These are phyloP conservation scores for Yamadazyma sp. DNA, from an alignment of 805 yeast genomes.

Conservation along the genomic window DNA sequence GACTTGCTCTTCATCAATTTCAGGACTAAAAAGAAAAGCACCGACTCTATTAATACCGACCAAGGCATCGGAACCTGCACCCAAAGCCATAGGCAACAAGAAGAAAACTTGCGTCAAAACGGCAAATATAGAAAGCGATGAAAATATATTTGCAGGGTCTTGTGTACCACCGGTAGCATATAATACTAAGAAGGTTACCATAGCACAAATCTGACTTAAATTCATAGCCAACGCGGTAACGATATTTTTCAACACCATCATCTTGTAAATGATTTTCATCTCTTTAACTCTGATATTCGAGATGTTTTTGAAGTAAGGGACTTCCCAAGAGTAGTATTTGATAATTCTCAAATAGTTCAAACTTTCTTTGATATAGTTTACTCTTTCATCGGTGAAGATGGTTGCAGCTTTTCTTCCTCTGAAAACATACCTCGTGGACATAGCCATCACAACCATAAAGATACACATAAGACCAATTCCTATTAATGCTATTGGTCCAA, in stretches of 20 bases:
- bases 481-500: slow-evolving; percentile 65
- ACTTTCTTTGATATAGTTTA: slow-evolving; percentile 72
- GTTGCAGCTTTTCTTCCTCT: slow-evolving; percentile 55
- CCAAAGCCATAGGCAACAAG: slow-evolving; percentile 67
- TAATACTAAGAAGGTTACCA: slow-evolving; percentile 47
- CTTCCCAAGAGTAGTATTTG: slow-evolving; percentile 91
- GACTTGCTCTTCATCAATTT: slow-evolving; percentile 27
- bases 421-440: slow-evolving; percentile 52
- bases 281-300: slow-evolving; percentile 58
- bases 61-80: slow-evolving; percentile 65
- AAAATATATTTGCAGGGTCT: slow-evolving; percentile 64
- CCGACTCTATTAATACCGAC: slow-evolving; percentile 61
- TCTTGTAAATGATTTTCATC: slow-evolving; percentile 54
- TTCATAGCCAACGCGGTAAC: slow-evolving; percentile 62
- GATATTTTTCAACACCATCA: slow-evolving; percentile 65
- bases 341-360: slow-evolving; percentile 75
- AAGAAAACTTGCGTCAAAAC: slow-evolving; percentile 60
- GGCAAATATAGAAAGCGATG: slow-evolving; percentile 67
- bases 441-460: slow-evolving; percentile 48
- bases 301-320: slow-evolving; percentile 63
- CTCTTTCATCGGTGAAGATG: slow-evolving; percentile 70
- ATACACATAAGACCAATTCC: slow-evolving; percentile 60
- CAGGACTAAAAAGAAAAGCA: slow-evolving; percentile 48
- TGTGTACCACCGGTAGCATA: slow-evolving; percentile 31
- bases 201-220: slow-evolving; percentile 68